Evolutionary conservation across 2,329 filamentous ascomycete species (phyloP).

Genomic region (Trichoderma atroviride): DNA sequence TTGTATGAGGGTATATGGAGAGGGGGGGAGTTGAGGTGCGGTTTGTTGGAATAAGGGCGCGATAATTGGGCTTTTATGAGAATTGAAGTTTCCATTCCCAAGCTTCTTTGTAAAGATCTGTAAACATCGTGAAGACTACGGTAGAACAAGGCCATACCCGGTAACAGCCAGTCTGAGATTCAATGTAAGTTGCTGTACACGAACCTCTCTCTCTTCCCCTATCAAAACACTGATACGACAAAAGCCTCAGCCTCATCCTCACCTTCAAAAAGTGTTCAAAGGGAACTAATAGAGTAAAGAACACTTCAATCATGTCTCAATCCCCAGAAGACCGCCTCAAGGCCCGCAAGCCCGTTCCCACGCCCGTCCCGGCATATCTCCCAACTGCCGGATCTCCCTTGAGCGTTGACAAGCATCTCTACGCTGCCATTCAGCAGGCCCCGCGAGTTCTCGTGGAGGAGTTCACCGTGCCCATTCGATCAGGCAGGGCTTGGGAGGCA

Average conservation of each 20-base stretch:
- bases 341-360: slow-evolving; percentile 49
- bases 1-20: background rate
- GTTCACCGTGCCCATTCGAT: slow-evolving; percentile 72
- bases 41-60: background rate
- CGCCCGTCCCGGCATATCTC: slow-evolving; percentile 54
- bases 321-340: slow-evolving; percentile 43
- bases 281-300: background rate
- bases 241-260: background rate
- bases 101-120: background rate
- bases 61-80: background rate
- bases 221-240: background rate
- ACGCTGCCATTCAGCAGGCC: slow-evolving; percentile 62
- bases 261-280: background rate
- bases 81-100: background rate
- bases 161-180: background rate
- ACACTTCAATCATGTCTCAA: slow-evolving; percentile 21
- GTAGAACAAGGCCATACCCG: background rate
- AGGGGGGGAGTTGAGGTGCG: background rate
- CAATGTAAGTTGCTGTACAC: background rate
- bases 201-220: background rate
- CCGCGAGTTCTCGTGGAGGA: slow-evolving; percentile 48
- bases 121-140: background rate
- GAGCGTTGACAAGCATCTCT: slow-evolving; percentile 50
- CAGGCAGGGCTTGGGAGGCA: slow-evolving; percentile 72
- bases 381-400: slow-evolving; percentile 48